Percentiles rank a stretch among this genome's conserved stretches.
These are phyloP conservation scores for Inga laurina DNA, from an alignment of 306 rosid species.

Conservation along the genomic window DNA sequence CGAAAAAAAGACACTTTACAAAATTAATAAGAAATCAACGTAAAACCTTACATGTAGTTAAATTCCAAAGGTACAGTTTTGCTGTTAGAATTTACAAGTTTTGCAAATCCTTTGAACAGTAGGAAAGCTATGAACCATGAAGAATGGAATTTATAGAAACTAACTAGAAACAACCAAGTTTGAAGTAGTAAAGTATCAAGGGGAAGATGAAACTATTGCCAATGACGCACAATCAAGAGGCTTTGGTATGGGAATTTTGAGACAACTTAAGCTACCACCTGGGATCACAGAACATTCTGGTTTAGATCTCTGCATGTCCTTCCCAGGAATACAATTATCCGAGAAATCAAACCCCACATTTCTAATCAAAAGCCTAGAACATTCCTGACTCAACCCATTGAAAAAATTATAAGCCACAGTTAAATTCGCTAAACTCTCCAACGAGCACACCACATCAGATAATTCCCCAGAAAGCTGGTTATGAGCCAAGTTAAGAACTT, in stretches of 20 bases:
- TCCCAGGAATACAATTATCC: conserved; percentile 80
- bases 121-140: neutral
- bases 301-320: conserved; percentile 72
- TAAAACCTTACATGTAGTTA: no score
- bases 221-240: conserved; percentile 66
- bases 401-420: conserved; percentile 85
- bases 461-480: conserved; percentile 85
- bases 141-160: neutral
- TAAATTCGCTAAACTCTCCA: conserved; percentile 59
- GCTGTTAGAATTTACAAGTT: conserved; percentile 29
- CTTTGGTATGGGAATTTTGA: conserved; percentile 70
- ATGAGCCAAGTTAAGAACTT: conserved; percentile 78
- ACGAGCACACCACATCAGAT: conserved; percentile 68
- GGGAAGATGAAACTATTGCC: conserved; percentile 39
- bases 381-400: conserved; percentile 75
- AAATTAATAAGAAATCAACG: no score
- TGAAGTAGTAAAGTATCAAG: conserved; percentile 37
- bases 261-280: conserved; percentile 70
- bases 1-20: no score
- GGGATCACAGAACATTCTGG: conserved; percentile 85
- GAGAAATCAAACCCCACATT: conserved; percentile 84
- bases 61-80: no score
- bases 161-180: neutral
- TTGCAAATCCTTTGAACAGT: no score
- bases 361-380: conserved; percentile 46